Conservation (phyloP, 192 early-diverging fungal species). For the Gaertneriomyces sp. region DNA sequence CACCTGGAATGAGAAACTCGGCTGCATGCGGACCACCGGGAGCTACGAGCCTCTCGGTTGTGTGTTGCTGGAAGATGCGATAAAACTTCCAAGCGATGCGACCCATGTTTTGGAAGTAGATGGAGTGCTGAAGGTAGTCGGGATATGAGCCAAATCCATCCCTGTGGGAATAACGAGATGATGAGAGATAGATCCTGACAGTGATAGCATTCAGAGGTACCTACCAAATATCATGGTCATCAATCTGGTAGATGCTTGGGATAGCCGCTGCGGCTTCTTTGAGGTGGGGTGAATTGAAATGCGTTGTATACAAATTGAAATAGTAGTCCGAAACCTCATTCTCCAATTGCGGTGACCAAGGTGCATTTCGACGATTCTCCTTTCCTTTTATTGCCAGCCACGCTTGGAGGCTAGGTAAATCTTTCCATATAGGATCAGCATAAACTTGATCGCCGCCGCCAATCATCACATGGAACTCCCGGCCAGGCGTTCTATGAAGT, state of each 20-base stretch:
- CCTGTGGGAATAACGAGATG: too few species aligned
- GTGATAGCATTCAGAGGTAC: too few species aligned
- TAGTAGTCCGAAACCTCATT: background rate
- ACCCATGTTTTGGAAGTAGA: constrained; percentile 68
- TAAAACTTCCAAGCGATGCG: constrained; percentile 71
- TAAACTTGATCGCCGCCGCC: constrained; percentile 38
- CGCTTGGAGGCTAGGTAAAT: background rate
- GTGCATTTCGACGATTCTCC: constrained; percentile 9
- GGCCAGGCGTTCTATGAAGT: background rate
- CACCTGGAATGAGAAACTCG: constrained; percentile 18
- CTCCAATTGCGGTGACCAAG: constrained; percentile 12
- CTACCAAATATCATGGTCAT: constrained; percentile 26
- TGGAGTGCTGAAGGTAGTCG: constrained; percentile 62
- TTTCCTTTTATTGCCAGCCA: constrained; percentile 23
- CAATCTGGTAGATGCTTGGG: constrained; percentile 21
- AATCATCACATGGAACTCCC: constrained; percentile 16
- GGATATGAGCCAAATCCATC: constrained; percentile 65
- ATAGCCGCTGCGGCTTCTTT: constrained; percentile 12
- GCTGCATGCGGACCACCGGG: background rate
- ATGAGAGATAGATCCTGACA: too few species aligned
- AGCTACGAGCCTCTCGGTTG: background rate
- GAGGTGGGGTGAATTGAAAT: constrained; percentile 9
- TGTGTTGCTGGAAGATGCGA: constrained; percentile 65
- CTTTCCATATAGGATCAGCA: constrained; percentile 18
- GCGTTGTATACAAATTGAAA: constrained; percentile 5